Conservation (phyloP, 352 stramenopile species). For the Phytophthora lateralis region DNA sequence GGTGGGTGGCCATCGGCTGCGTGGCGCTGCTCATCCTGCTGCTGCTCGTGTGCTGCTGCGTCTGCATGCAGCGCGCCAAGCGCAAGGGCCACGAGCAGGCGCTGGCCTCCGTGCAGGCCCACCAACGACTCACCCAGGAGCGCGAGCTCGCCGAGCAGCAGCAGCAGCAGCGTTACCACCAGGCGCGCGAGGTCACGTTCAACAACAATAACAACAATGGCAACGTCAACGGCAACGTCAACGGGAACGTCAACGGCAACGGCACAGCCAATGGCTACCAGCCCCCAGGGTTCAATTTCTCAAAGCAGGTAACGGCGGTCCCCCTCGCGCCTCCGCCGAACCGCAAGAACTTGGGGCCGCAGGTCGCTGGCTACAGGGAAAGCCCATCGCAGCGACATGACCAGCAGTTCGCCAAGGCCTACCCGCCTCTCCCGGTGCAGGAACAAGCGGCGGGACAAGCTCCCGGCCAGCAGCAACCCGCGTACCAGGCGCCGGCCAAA, state of each 20-base stretch:
- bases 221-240: neutral
- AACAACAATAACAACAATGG: conserved; percentile 11
- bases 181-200: conserved; percentile 31
- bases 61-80: conserved; percentile 80
- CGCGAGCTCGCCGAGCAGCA: conserved; percentile 39
- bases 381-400: conserved; percentile 30
- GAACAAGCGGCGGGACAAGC: conserved; percentile 18
- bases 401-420: conserved; percentile 37
- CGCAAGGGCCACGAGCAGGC: conserved; percentile 77
- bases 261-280: conserved; percentile 37
- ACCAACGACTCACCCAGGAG: conserved; percentile 55
- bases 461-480: conserved; percentile 2
- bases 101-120: conserved; percentile 58
- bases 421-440: conserved; percentile 31
- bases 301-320: conserved; percentile 36
- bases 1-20: conserved; percentile 69
- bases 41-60: conserved; percentile 72
- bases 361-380: conserved; percentile 43
- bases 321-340: conserved; percentile 29
- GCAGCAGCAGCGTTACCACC: conserved; percentile 54
- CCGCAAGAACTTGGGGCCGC: conserved; percentile 38
- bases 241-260: conserved; percentile 9
- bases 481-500: conserved; percentile 30
- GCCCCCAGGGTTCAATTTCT: conserved; percentile 32
- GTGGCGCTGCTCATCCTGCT: conserved; percentile 71